These are phyloP conservation scores for Ophiostoma australiae DNA, from an alignment of 2,329 filamentous ascomycete species.

Conservation along the genomic window DNA sequence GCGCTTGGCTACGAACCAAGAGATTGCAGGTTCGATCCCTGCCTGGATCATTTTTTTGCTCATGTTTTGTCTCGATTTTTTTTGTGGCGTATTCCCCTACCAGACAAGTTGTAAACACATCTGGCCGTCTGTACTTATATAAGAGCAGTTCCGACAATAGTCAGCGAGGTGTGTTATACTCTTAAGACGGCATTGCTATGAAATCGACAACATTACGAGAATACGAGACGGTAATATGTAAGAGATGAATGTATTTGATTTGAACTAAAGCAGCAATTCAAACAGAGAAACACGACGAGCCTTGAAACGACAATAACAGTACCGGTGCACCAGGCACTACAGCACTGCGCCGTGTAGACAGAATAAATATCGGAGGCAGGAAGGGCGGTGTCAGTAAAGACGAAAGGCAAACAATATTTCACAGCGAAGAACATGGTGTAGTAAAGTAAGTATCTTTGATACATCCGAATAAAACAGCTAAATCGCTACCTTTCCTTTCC, in stretches of 20 bases:
- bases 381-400: not conserved
- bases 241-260: not conserved
- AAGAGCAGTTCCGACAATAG: not conserved
- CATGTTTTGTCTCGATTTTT: not conserved
- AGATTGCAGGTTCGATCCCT: slow-evolving; percentile 39
- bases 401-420: not conserved
- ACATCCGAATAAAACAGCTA: not conserved
- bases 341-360: not conserved
- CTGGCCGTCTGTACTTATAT: no score
- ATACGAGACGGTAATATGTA: not conserved
- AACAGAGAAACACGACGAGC: no score
- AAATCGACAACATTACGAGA: not conserved
- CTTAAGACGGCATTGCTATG: not conserved
- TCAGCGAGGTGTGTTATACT: not conserved
- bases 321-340: not conserved
- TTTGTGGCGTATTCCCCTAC: not conserved
- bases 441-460: not conserved
- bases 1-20: slow-evolving; percentile 39
- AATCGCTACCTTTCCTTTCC: slow-evolving; percentile 2
- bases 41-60: slow-evolving; percentile 29
- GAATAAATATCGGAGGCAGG: not conserved
- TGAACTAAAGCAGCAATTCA: not conserved
- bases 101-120: not conserved
- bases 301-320: not conserved
- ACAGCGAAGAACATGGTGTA: not conserved